Percentiles rank a stretch among this genome's conserved stretches.
These are phyloP conservation scores for Eucalyptus tenuipes DNA, from an alignment of 345 rosid species.

Conservation along the genomic window DNA sequence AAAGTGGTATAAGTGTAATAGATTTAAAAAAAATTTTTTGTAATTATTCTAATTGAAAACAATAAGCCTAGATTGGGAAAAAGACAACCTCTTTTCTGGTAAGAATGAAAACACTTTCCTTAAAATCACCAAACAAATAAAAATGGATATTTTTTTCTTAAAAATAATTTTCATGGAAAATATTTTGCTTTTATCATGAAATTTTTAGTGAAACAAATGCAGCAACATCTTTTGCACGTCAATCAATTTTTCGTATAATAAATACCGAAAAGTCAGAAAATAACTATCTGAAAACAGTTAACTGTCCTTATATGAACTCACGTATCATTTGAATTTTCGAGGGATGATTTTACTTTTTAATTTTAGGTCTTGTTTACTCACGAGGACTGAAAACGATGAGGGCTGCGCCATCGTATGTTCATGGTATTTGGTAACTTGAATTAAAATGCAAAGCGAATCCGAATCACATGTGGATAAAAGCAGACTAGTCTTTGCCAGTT, in stretches of 20 bases:
- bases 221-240: fast-evolving
- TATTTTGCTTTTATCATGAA: not conserved
- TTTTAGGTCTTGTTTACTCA: not conserved
- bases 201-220: not conserved
- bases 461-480: not conserved
- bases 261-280: fast-evolving
- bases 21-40: too few relatives aligned
- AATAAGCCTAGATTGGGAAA: not conserved
- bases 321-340: not conserved
- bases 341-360: not conserved
- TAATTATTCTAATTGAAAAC: too few relatives aligned
- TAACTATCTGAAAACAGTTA: fast-evolving
- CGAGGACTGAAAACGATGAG: not conserved
- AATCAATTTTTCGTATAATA: fast-evolving
- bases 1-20: too few relatives aligned
- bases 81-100: not conserved
- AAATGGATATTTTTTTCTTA: not conserved
- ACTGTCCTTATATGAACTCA: not conserved
- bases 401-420: not conserved
- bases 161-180: not conserved
- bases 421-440: not conserved
- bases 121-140: not conserved
- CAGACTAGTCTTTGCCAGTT: not conserved
- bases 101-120: not conserved
- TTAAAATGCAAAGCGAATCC: not conserved